Conservation (phyloP, 805 yeast species). For the Ogataea methanolica region DNA sequence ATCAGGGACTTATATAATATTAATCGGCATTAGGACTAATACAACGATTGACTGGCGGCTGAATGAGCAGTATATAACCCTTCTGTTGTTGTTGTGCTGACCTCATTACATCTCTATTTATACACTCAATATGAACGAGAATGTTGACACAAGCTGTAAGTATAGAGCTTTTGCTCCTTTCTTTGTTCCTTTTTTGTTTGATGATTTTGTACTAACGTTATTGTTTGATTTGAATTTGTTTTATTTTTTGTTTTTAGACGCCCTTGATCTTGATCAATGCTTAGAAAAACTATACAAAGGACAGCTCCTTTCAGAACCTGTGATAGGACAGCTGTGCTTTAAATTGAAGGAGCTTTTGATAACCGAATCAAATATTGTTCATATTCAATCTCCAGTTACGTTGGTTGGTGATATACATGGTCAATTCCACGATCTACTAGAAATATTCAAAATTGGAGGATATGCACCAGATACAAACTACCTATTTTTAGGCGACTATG, state of each 20-base stretch:
- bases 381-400: slow-evolving; percentile 80
- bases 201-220: not conserved
- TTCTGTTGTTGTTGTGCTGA: not conserved
- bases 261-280: slow-evolving; percentile 62
- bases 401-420: slow-evolving; percentile 98
- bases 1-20: too few species aligned
- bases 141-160: not conserved
- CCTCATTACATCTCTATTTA: not conserved
- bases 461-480: slow-evolving; percentile 91
- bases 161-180: not conserved
- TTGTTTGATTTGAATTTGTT: not conserved
- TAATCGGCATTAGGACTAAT: too few species aligned
- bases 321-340: slow-evolving; percentile 68
- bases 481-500: slow-evolving; percentile 91
- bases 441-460: slow-evolving; percentile 92
- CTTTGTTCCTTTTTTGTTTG: not conserved
- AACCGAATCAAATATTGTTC: slow-evolving; percentile 81
- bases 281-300: slow-evolving; percentile 61
- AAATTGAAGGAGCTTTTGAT: slow-evolving; percentile 78
- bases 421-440: slow-evolving; percentile 89
- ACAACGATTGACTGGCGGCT: not conserved
- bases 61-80: not conserved
- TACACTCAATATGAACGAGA: not conserved
- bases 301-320: slow-evolving; percentile 64
- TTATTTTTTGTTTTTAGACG: slow-evolving; percentile 3